Evolutionary conservation across 192 early-diverging fungal genomes (phyloP).

Genomic region (Cladochytrium replicatum): DNA sequence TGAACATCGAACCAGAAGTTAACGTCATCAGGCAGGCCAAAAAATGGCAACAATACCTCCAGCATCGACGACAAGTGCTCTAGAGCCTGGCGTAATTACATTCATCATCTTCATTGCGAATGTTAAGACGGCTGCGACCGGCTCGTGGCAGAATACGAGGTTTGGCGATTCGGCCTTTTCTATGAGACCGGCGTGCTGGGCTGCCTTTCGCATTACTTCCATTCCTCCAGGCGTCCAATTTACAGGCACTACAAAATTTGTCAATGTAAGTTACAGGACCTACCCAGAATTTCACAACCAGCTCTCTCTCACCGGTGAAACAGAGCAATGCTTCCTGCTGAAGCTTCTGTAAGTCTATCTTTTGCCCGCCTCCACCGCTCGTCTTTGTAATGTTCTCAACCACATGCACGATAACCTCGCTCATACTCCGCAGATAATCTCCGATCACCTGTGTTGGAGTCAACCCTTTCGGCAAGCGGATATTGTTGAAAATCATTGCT

Average conservation of each 20-base stretch:
- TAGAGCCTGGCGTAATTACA: background rate
- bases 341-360: background rate
- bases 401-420: background rate
- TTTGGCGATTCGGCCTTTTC: background rate
- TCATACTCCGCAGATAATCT: constrained; percentile 1
- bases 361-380: background rate
- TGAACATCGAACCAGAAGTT: background rate
- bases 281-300: background rate
- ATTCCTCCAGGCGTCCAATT: background rate
- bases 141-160: background rate
- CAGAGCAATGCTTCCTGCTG: background rate
- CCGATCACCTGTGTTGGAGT: background rate
- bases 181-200: background rate
- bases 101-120: background rate
- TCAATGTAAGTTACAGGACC: background rate
- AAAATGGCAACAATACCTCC: background rate
- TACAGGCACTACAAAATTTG: background rate
- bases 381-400: background rate
- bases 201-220: constrained; percentile 2
- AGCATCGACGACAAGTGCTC: constrained; percentile 3
- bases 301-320: background rate
- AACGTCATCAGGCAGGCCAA: background rate
- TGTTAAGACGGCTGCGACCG: too few relatives aligned
- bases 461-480: background rate
- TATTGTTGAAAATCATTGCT: background rate